Evolutionary conservation across 2,329 filamentous ascomycete species (phyloP).

Genomic region (Lomentospora prolificans): DNA sequence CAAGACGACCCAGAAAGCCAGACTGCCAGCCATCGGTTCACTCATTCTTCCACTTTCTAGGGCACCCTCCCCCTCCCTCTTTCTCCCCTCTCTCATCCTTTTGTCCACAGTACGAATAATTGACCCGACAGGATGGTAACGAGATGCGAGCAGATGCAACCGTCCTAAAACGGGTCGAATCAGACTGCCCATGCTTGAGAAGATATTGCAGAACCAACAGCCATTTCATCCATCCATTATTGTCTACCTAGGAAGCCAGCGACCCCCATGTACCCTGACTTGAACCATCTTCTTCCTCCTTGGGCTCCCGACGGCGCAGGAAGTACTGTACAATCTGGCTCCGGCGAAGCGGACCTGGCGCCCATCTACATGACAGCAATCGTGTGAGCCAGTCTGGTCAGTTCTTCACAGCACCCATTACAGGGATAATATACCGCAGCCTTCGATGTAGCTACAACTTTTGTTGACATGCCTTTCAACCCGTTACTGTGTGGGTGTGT

Average conservation of each 20-base stretch:
- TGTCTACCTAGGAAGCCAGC: neutral
- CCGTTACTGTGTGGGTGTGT: neutral
- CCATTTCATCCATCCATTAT: neutral
- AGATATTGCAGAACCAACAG: slow-evolving; percentile 7
- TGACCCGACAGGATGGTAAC: slow-evolving; percentile 6
- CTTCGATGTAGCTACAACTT: neutral
- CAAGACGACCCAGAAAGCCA: no score
- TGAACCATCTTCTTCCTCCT: neutral
- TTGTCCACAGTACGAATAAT: slow-evolving; percentile 1
- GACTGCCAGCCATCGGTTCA: no score
- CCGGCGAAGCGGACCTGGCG: slow-evolving; percentile 5
- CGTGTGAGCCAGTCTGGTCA: slow-evolving; percentile 2
- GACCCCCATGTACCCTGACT: neutral
- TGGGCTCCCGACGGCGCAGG: no score
- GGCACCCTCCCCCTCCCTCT: slow-evolving; percentile 8
- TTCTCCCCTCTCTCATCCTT: neutral
- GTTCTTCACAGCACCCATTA: neutral
- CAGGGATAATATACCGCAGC: slow-evolving; percentile 6
- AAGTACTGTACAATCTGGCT: neutral
- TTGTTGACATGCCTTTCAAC: neutral
- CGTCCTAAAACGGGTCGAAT: slow-evolving; percentile 7
- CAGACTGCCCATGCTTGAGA: slow-evolving; percentile 5
- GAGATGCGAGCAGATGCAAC: slow-evolving; percentile 6
- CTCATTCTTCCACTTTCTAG: slow-evolving; percentile 6
- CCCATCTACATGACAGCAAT: neutral